Evolutionary conservation across 2,329 filamentous ascomycete species (phyloP), one percentile per base, ranked within the genome.

Genomic region (Bipolaris sorokiniana): DNA sequence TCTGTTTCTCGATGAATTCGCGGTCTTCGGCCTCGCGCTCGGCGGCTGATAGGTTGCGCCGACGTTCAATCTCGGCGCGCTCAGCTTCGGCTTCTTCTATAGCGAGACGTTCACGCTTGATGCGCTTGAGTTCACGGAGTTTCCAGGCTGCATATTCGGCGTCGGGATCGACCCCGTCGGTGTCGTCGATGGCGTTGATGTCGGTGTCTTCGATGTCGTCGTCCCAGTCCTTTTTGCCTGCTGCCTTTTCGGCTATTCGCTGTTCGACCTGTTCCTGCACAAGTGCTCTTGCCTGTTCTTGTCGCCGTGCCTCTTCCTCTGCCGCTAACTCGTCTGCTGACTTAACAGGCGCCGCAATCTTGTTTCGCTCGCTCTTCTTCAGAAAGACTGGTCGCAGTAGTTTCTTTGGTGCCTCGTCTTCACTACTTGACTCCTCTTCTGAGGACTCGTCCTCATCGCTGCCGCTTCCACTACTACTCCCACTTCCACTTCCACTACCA

Each of bases 61-160:
- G 84, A 10, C 95, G 87, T 79, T 98, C 95, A 34, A 96, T 84
- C 78, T 98, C 94, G 50, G 92, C 95, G 42, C 89, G 84, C 78
- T 97, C 93, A 62, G 86, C 86, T 80, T 99, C 95, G 33, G 87
- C 86, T 63, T 84, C 85, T 74, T 97, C 92, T 67, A 99, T 93
- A 1, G 87, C 87, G 67, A 92, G 88, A 23, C 95, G 88, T 67
- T 95, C 90, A 48, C 95, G 87, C 79, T 94, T 93, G 64, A 98
- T 87, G 7, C 95, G 89, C 76, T 89, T 89, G 40, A 99, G 83
- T 78, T 99, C 95, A 47, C 95, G 88, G 48, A 99, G 83, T 73
- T 94, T 95, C 94, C 95, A 99, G 0, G 93, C 92, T 6, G 92
- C 92, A 61, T 89, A 86, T 76, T 99, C 95, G 7, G 91, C 92